Evolutionary conservation across 495 filamentous ascomycete species (phyloP).

Genomic region (Hypoxylon perforatum): DNA sequence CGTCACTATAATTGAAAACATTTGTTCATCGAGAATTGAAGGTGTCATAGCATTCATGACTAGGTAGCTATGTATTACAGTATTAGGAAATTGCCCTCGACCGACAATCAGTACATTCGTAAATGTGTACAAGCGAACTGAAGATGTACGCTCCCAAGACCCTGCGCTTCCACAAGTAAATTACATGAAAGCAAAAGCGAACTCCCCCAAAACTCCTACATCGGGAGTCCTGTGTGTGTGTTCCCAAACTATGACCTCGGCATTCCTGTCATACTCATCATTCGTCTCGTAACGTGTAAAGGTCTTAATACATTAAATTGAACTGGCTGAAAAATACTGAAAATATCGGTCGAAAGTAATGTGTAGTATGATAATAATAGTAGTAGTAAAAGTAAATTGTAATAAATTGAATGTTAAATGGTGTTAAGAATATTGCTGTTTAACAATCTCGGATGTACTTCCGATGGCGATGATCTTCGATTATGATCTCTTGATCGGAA

Average conservation of each 20-base stretch:
- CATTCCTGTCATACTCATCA: slow-evolving; percentile 14
- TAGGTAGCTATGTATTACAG: slow-evolving; percentile 2
- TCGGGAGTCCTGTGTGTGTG: no score
- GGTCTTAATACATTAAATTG: slow-evolving; percentile 21
- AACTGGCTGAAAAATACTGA: neutral
- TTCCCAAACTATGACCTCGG: neutral
- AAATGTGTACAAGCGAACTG: slow-evolving; percentile 31
- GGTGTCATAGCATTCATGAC: neutral
- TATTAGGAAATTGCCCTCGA: slow-evolving; percentile 6
- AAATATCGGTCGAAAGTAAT: slow-evolving; percentile 1
- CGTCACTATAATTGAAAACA: neutral
- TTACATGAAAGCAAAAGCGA: neutral
- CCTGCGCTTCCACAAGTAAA: slow-evolving; percentile 5
- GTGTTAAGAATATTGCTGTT: neutral
- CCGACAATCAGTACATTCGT: slow-evolving; percentile 8
- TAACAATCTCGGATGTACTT: slow-evolving; percentile 38
- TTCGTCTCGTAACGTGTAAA: slow-evolving; percentile 31
- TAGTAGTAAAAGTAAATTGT: slow-evolving; percentile 1
- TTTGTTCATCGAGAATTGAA: neutral
- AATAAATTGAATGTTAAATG: neutral
- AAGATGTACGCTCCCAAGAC: slow-evolving; percentile 24
- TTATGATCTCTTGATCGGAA: slow-evolving; percentile 43
- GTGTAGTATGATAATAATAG: neutral
- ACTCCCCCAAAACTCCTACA: neutral
- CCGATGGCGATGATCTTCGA: slow-evolving; percentile 44